A percentile compares a stretch with the other conserved stretches of the same genome.
phyloP scores from a whole-genome alignment of 106 monocot species.

The Apostasia shenzhenica region DNA sequence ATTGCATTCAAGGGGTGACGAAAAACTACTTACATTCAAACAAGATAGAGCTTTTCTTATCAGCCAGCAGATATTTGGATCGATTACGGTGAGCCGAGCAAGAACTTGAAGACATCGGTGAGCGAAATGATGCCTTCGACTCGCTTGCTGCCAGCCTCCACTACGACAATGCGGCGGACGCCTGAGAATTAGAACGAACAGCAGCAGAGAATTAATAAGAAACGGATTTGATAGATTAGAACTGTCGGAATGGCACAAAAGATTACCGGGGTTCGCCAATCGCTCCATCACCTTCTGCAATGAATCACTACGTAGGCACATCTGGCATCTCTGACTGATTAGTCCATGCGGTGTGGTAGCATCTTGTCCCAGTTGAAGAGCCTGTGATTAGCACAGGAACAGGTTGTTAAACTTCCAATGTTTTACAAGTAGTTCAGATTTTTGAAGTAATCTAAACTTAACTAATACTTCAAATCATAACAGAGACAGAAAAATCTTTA shows the following conservation, averaged over 20 bases:
- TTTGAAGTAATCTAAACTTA: not conserved
- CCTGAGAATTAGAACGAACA: constrained; percentile 23
- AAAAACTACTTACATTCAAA: not conserved
- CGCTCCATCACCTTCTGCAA: constrained; percentile 69
- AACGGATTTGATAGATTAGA: not conserved
- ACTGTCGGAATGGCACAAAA: not conserved
- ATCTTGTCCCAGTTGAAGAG: constrained; percentile 71
- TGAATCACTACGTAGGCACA: constrained; percentile 64
- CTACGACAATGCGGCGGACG: constrained; percentile 62
- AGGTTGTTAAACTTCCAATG: not conserved
- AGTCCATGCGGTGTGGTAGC: constrained; percentile 35
- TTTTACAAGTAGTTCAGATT: not conserved
- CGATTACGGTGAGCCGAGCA: constrained; percentile 14
- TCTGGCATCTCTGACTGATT: constrained; percentile 68
- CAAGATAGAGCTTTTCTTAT: not conserved
- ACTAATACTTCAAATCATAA: no score
- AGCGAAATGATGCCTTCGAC: constrained; percentile 82
- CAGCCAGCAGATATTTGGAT: no score
- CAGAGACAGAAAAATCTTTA: no score
- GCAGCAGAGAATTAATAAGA: not conserved
- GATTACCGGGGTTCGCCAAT: constrained; percentile 58
- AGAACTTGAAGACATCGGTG: constrained; percentile 59
- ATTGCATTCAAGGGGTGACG: not conserved
- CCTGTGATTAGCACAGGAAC: constrained; percentile 27
- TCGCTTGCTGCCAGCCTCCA: constrained; percentile 86